These are phyloP conservation scores for Priceomyces haplophilus DNA, from an alignment of 805 yeast species.

Conservation along the genomic window DNA sequence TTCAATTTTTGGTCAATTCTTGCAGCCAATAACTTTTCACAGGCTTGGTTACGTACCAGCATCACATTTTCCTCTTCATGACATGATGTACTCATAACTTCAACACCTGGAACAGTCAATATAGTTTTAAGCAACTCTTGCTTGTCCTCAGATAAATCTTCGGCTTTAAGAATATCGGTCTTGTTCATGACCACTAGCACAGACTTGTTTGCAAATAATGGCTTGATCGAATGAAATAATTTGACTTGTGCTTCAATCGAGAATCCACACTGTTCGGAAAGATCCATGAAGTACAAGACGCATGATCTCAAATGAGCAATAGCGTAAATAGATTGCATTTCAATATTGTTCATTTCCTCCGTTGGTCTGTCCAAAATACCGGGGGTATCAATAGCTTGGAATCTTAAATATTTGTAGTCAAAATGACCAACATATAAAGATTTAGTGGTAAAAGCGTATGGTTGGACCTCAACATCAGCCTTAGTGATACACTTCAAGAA, in stretches of 20 bases:
- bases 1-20: constrained; percentile 96
- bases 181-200: constrained; percentile 95
- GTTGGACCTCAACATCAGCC: constrained; percentile 99
- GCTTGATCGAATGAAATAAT: constrained; percentile 94
- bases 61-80: constrained; percentile 91
- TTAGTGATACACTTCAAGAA: constrained; percentile 90
- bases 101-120: constrained; percentile 71
- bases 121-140: constrained; percentile 69
- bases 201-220: constrained; percentile 93
- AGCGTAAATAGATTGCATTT: constrained; percentile 98
- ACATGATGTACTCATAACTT: constrained; percentile 90
- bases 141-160: constrained; percentile 75
- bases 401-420: constrained; percentile 94
- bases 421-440: constrained; percentile 97
- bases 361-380: constrained; percentile 98
- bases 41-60: constrained; percentile 94
- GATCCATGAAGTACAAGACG: constrained; percentile 95
- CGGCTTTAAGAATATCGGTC: constrained; percentile 82
- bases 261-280: constrained; percentile 98
- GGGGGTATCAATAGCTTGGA: constrained; percentile 99
- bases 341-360: constrained; percentile 99
- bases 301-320: constrained; percentile 97
- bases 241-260: constrained; percentile 96
- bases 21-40: constrained; percentile 92
- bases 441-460: constrained; percentile 98